Conservation (phyloP, 2,329 filamentous ascomycete species). For the Monosporascus sp. region DNA sequence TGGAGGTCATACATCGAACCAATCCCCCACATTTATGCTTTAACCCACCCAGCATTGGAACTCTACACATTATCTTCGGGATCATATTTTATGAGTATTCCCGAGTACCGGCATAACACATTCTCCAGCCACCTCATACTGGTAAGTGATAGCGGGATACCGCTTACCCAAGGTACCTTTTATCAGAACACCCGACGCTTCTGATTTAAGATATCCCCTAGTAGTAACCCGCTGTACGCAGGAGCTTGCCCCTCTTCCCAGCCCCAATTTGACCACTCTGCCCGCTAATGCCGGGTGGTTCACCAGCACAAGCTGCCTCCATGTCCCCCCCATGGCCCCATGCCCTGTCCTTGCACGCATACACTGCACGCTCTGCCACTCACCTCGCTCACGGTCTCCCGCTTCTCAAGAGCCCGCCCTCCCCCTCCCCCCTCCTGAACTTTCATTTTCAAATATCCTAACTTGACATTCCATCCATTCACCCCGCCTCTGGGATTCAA, state of each 20-base stretch:
- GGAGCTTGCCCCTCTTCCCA: background rate
- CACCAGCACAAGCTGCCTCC: background rate
- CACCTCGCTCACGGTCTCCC: background rate
- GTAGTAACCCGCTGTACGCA: background rate
- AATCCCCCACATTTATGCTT: background rate
- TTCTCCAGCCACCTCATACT: background rate
- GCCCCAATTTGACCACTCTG: background rate
- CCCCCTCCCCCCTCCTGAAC: background rate
- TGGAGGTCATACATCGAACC: background rate
- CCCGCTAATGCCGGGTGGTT: background rate
- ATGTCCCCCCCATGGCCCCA: background rate
- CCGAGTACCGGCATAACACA: background rate
- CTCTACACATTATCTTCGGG: background rate
- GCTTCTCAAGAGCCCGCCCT: background rate
- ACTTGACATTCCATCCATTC: background rate
- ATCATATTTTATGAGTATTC: background rate
- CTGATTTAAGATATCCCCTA: background rate
- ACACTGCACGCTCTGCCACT: background rate
- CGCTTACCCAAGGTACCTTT: background rate
- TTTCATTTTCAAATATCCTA: slow-evolving; percentile 1
- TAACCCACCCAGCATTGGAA: background rate
- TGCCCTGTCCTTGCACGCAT: background rate
- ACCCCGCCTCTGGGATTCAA: background rate
- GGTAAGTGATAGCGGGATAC: background rate
- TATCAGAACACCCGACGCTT: background rate